phyloP scores from a whole-genome alignment of 306 rosid species.

The Ziziphus jujuba region DNA sequence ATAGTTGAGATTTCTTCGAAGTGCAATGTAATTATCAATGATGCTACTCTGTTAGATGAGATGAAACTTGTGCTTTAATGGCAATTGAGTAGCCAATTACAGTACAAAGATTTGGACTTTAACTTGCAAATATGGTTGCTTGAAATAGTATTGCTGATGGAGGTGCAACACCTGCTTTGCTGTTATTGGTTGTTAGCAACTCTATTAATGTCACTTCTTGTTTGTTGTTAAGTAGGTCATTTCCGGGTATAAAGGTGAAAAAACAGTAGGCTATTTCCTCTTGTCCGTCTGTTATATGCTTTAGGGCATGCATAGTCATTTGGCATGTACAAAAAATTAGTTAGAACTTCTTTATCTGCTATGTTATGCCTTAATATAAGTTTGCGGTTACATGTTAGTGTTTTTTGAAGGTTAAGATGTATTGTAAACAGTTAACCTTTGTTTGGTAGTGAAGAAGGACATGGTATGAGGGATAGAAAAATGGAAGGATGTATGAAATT shows the following conservation, averaged over 20 bases:
- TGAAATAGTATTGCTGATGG: not conserved
- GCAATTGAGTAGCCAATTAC: not conserved
- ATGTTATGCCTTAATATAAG: too few relatives aligned
- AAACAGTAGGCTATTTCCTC: not conserved
- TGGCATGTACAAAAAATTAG: too few relatives aligned
- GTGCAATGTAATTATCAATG: not conserved
- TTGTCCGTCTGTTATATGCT: not conserved
- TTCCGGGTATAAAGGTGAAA: too few relatives aligned
- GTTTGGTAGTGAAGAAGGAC: too few relatives aligned
- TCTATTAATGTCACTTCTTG: not conserved
- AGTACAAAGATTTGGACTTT: not conserved
- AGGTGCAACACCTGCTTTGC: not conserved
- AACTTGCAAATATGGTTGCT: not conserved
- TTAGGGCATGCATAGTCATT: not conserved
- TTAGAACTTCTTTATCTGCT: not conserved
- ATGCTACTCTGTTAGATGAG: not conserved
- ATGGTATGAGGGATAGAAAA: too few relatives aligned
- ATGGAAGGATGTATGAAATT: too few relatives aligned
- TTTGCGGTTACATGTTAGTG: not conserved
- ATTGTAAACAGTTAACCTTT: too few relatives aligned
- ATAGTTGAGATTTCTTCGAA: not conserved
- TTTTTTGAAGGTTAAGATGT: too few relatives aligned
- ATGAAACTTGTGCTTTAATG: not conserved
- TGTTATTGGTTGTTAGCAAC: not conserved
- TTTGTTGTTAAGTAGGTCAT: not conserved